Evolutionary conservation across 306 rosid genomes (phyloP), one percentile per base, ranked within the genome.

Genomic region (Cotoneaster glaucophyllus): DNA sequence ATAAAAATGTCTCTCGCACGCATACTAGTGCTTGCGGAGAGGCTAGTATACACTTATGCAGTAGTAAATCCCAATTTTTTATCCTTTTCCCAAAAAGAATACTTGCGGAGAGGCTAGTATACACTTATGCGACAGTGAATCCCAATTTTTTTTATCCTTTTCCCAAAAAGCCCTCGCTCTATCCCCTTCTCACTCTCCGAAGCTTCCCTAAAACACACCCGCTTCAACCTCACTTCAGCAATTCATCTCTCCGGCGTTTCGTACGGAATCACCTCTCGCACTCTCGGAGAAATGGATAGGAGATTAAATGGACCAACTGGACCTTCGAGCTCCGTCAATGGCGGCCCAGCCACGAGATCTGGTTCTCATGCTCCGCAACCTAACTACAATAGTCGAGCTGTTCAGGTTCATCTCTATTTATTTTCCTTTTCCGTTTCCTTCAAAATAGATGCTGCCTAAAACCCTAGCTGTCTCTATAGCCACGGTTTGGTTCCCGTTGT

Each of bases 351-450:
- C 64, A 26, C 79, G 19, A 81, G 82, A 75, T 87, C 87, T 54
- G 75, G 77, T 29, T 81, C 85, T n/a, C 81, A 80, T 2, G 43
- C 83, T 57, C 74, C 76, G 39, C 88, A 73, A 28, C 96, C 97
- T 7, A 83, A 88, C 80, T 92, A 83, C 80, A 84, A 82, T 74
- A 89, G 85, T 72, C 89, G 70, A 72, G 85, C 83, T 67, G 99
- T 90, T 81, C 96, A 90, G 97, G 98, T 92, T 37, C 4, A 21
- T 44, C 61, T 52, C 13, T 57, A 2, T 11, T 61, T 52, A 66
- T 57, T 63, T 69, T 41, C 78, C 29, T 58, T 65, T 17, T 50
- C 78, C 43, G 53, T 65, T 17, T 48, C 25, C 77, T 22, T 63
- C 18, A 39, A 3, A 22, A 62, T 11, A 59, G 79, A 76, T 78